These are phyloP conservation scores for Pestalotiopsis sp. DNA, from an alignment of 2,329 filamentous ascomycete species.

Conservation along the genomic window DNA sequence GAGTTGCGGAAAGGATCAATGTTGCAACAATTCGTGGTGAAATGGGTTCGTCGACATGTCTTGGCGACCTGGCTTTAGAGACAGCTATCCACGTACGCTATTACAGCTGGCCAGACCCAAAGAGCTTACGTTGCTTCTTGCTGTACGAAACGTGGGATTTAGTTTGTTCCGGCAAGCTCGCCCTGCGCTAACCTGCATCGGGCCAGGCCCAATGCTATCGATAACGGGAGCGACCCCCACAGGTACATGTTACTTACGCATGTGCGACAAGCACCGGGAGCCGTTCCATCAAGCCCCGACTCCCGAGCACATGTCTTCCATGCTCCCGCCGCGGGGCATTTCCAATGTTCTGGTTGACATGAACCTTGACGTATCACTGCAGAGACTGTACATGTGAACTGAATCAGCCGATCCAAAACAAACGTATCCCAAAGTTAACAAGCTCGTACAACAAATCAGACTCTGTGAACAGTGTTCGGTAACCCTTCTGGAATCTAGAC, in stretches of 20 bases:
- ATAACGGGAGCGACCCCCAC: slow-evolving; percentile 3
- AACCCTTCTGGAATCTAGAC: too few species aligned
- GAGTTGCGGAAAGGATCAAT: slow-evolving; percentile 5
- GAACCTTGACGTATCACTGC: too few species aligned
- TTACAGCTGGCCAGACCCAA: slow-evolving; percentile 10
- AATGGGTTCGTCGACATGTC: neutral
- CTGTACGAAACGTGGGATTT: neutral
- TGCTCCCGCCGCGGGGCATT: too few species aligned
- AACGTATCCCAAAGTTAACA: too few species aligned
- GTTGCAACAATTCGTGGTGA: slow-evolving; percentile 7
- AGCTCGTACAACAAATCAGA: too few species aligned
- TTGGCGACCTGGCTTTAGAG: slow-evolving; percentile 16
- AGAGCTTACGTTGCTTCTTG: slow-evolving; percentile 13
- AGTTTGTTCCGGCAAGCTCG: slow-evolving; percentile 7
- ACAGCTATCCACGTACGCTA: slow-evolving; percentile 13
- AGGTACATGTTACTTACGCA: neutral
- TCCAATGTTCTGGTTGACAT: too few species aligned
- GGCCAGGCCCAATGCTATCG: neutral
- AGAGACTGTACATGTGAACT: too few species aligned
- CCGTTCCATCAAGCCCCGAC: neutral
- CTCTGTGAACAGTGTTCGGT: too few species aligned
- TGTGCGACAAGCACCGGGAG: neutral
- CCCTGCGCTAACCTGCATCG: neutral
- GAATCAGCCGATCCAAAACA: too few species aligned
- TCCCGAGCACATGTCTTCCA: neutral